Evolutionary conservation across 305 asterid species (phyloP), one percentile per base, ranked within the genome.

Genomic region (Fraxinus ornus): DNA sequence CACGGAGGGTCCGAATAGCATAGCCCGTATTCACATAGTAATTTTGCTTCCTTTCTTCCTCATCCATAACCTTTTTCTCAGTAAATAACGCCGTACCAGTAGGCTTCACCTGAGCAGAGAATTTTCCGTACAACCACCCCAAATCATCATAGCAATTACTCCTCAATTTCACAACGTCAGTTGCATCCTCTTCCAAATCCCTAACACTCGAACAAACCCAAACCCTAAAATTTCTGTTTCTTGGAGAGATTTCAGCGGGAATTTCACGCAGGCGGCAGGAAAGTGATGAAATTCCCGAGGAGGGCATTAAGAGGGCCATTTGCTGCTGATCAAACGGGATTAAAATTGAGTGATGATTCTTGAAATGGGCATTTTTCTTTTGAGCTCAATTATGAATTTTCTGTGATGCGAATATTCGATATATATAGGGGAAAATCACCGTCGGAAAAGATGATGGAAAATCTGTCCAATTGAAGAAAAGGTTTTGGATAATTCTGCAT

Each of bases 1-100:
- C 99, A 1, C 98, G 91, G 62, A 95, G 84, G 57, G 93, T 91
- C 85, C 98, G 92, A 85, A 95, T 94, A 24, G 99, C 99, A 79
- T 94, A 92, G 78, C 99, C 99, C 66, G 90, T 87, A 88, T 95
- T 95, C 86, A 95, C 85, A 84, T 94, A 88, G 79, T 91, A 95
- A 88, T 94, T 92, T 89, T 86, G 91, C 91, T 86, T 95, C 86
- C 91, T 90, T 3, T 83, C 92, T 75, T 94, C 97, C 60, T 93
- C 93, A 41, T 90, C 94, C 44, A 78, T 81, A 1, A 75, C 82
- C 83, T 85, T 84, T 24, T 80, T 84, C 55, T 88, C n/a, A 52
- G 91, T 76, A 72, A 81, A 82, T 83, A 90, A 84, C 78, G 88
- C 37, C 62, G 90, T 84, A 52, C 84, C 89, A 15, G 76, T 86